Conservation (phyloP, 2,329 filamentous ascomycete genomes). For the Penicillium digitatum region DNA sequence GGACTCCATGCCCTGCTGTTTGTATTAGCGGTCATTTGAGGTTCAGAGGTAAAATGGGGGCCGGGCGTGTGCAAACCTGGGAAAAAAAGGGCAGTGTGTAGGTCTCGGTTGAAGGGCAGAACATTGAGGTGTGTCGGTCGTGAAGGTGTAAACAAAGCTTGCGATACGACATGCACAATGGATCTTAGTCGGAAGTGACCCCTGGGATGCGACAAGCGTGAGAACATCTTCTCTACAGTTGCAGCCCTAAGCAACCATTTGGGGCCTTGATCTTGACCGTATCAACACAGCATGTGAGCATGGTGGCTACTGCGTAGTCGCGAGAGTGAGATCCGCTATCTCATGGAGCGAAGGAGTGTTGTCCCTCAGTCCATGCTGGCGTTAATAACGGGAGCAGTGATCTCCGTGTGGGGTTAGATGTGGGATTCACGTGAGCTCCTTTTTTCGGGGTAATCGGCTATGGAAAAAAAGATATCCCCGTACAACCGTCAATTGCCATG, state of each 20-base stretch:
- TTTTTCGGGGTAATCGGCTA: conserved; percentile 1
- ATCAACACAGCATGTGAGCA: conserved; percentile 16
- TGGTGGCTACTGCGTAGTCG: conserved; percentile 10
- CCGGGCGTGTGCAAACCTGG: conserved; percentile 34
- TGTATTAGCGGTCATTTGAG: conserved; percentile 11
- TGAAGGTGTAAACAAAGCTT: not conserved
- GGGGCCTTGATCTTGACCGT: conserved; percentile 15
- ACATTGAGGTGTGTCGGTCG: not conserved
- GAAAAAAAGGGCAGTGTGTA: conserved; percentile 48
- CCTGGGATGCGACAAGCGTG: not conserved
- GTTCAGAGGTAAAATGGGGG: not conserved
- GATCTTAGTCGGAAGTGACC: not conserved
- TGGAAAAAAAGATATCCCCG: not conserved
- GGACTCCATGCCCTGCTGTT: conserved; percentile 72
- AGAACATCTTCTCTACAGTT: conserved; percentile 22
- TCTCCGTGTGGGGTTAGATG: conserved; percentile 4
- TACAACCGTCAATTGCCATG: not conserved
- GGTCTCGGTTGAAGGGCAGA: conserved; percentile 8
- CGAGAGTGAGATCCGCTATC: not conserved
- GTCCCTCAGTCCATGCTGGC: not conserved
- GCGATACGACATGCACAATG: not conserved
- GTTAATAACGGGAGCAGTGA: not conserved
- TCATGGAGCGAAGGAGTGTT: not conserved
- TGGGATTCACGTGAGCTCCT: conserved; percentile 6
- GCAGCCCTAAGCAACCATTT: conserved; percentile 12